phyloP scores from a whole-genome alignment of 2,329 filamentous ascomycete genomes.

The Coleophoma crateriformis region DNA sequence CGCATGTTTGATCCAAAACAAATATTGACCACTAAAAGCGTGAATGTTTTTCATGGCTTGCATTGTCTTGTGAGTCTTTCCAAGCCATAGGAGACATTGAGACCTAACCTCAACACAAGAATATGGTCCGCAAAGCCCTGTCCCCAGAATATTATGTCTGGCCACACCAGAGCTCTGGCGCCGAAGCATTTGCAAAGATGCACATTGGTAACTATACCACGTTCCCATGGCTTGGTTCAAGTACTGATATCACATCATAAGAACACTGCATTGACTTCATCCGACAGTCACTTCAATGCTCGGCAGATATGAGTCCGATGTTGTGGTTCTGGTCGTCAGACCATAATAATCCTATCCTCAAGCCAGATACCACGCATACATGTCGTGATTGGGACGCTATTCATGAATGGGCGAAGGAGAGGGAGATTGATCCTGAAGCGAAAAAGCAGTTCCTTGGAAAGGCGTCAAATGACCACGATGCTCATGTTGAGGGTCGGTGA shows the following conservation, averaged over 20 bases:
- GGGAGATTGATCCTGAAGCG: background rate
- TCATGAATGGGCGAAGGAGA: background rate
- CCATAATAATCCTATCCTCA: background rate
- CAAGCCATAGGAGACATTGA: background rate
- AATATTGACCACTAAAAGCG: background rate
- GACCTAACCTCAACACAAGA: background rate
- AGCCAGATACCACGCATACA: background rate
- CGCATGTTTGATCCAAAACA: too few species aligned
- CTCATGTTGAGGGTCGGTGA: background rate
- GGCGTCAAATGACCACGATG: background rate
- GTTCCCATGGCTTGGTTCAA: background rate
- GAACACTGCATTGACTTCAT: conserved; percentile 1
- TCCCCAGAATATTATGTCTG: background rate
- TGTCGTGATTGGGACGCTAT: conserved; percentile 1
- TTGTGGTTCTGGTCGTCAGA: background rate
- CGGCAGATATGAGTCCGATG: background rate
- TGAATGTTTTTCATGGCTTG: background rate
- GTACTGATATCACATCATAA: background rate
- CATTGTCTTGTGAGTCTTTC: background rate
- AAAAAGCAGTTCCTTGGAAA: background rate
- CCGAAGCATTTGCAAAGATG: background rate
- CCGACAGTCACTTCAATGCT: background rate
- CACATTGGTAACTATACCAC: background rate
- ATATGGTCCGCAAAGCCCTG: background rate
- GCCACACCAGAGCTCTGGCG: background rate